These are phyloP conservation scores for Ustilago trichophora DNA, from an alignment of 1,284 basidiomycete species.

Conservation along the genomic window DNA sequence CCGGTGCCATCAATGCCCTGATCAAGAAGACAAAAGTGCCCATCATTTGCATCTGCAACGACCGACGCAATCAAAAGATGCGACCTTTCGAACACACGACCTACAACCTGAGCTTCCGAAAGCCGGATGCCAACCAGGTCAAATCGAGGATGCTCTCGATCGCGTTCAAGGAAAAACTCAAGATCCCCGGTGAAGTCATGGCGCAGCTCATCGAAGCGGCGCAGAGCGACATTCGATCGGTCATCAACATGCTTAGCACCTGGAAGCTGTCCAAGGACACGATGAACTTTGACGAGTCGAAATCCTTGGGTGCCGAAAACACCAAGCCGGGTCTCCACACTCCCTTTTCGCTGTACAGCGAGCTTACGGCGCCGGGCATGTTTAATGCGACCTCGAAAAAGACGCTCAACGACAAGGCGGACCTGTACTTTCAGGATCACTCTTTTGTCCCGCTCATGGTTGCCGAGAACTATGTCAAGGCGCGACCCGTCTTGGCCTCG, in stretches of 20 bases:
- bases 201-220: slow-evolving; percentile 89
- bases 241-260: slow-evolving; percentile 96
- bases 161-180: slow-evolving; percentile 75
- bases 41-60: slow-evolving; percentile 98
- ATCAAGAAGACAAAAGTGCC: slow-evolving; percentile 97
- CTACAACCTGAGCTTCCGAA: slow-evolving; percentile 73
- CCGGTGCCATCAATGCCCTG: slow-evolving; percentile 87
- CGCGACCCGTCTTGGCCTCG: slow-evolving; percentile 68
- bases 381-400: slow-evolving; percentile 84
- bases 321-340: slow-evolving; percentile 78
- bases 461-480: slow-evolving; percentile 74
- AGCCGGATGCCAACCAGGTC: slow-evolving; percentile 53
- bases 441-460: slow-evolving; percentile 93
- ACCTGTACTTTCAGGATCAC: slow-evolving; percentile 95
- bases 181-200: slow-evolving; percentile 85
- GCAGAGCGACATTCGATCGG: slow-evolving; percentile 93
- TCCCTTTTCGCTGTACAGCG: slow-evolving; percentile 71
- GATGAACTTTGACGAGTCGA: slow-evolving; percentile 75
- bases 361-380: slow-evolving; percentile 86
- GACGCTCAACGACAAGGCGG: slow-evolving; percentile 89
- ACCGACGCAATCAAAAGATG: slow-evolving; percentile 84
- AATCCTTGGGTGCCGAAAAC: slow-evolving; percentile 80
- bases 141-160: slow-evolving; percentile 78
- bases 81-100: slow-evolving; percentile 83
- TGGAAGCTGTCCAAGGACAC: slow-evolving; percentile 72